Conservation (phyloP, 2,329 filamentous ascomycete genomes). For the Trichoderma atrobrunneum region DNA sequence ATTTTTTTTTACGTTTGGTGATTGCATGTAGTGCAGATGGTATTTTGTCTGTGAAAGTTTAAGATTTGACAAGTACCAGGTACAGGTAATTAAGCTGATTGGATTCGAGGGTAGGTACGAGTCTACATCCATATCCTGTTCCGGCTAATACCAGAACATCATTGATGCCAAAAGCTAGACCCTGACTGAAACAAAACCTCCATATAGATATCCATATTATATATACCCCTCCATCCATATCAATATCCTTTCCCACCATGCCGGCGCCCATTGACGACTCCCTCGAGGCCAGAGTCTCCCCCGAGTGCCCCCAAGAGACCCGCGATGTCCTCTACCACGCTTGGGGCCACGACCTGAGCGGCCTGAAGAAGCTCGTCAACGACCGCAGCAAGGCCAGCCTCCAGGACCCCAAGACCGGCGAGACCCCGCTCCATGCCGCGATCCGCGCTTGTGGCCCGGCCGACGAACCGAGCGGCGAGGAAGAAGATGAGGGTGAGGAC, state of each 20-base stretch:
- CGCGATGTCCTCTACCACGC: constrained; percentile 53
- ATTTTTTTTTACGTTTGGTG: background rate
- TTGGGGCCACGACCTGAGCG: constrained; percentile 60
- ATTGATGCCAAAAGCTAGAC: background rate
- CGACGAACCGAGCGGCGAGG: constrained; percentile 24
- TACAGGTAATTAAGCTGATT: background rate
- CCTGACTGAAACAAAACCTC: background rate
- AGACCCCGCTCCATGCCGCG: constrained; percentile 84
- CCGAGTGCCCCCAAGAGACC: constrained; percentile 49
- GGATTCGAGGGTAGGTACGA: background rate
- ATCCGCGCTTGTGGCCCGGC: constrained; percentile 68
- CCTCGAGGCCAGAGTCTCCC: constrained; percentile 51
- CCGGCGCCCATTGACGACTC: constrained; percentile 46
- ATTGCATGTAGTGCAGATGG: background rate
- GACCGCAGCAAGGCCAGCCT: constrained; percentile 64
- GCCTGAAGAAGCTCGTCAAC: constrained; percentile 67
- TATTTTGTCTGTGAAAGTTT: background rate
- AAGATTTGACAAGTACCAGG: background rate
- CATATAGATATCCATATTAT: background rate
- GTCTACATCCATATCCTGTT: background rate
- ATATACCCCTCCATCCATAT: constrained; percentile 7
- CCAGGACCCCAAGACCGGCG: constrained; percentile 81
- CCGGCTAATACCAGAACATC: background rate
- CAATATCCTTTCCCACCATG: constrained; percentile 14
- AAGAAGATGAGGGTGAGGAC: constrained; percentile 36